These are phyloP conservation scores for Sphaerulina musiva DNA, from an alignment of 2,329 filamentous ascomycete species.

Conservation along the genomic window DNA sequence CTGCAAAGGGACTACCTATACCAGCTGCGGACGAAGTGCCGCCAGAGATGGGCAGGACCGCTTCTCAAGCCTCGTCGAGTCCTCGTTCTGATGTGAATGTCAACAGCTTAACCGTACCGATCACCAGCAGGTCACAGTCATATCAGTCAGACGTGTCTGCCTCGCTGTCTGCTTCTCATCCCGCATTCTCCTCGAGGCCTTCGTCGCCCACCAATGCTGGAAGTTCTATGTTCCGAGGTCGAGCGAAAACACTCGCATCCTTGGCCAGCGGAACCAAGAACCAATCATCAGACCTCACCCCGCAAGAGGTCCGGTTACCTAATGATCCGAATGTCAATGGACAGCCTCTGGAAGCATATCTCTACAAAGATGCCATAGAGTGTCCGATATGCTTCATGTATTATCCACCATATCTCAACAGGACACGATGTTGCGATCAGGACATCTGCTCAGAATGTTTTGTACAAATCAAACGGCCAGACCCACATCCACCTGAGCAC, in stretches of 20 bases:
- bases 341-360: slow-evolving; percentile 82
- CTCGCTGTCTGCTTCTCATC: slow-evolving; percentile 54
- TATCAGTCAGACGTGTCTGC: slow-evolving; percentile 65
- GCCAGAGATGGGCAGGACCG: slow-evolving; percentile 54
- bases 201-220: slow-evolving; percentile 41
- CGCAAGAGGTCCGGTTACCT: slow-evolving; percentile 72
- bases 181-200: slow-evolving; percentile 51
- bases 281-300: slow-evolving; percentile 60
- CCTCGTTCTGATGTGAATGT: slow-evolving; percentile 54
- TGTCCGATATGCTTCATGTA: slow-evolving; percentile 96
- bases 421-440: slow-evolving; percentile 91
- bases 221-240: slow-evolving; percentile 63
- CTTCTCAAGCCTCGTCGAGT: slow-evolving; percentile 31
- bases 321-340: slow-evolving; percentile 86
- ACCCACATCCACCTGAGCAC: slow-evolving; percentile 78
- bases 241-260: slow-evolving; percentile 83
- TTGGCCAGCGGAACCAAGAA: slow-evolving; percentile 66
- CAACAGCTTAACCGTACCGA: slow-evolving; percentile 70
- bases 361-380: slow-evolving; percentile 86
- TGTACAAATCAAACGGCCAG: slow-evolving; percentile 92
- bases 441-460: slow-evolving; percentile 98
- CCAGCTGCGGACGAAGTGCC: slow-evolving; percentile 79
- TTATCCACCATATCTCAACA: slow-evolving; percentile 90
- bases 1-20: slow-evolving; percentile 74
- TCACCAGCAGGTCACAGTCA: slow-evolving; percentile 69